phyloP scores from a whole-genome alignment of 148 eudicot genomes.

The Fallopia convolvulus region DNA sequence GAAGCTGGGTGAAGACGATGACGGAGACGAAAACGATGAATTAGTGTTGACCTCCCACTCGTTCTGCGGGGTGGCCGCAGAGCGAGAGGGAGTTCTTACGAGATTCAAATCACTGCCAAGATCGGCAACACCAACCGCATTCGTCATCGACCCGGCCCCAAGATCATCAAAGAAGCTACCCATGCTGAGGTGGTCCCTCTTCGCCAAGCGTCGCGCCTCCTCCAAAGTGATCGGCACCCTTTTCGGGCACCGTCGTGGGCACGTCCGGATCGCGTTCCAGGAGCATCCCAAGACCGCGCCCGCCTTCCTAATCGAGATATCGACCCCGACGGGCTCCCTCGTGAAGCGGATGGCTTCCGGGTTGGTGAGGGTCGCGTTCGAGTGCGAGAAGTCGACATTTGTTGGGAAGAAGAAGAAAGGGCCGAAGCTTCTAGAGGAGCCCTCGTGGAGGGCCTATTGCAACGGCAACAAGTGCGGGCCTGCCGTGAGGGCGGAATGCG shows the following conservation, averaged over 20 bases:
- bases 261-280: conserved; percentile 60
- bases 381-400: conserved; percentile 21
- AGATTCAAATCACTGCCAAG: neutral
- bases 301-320: conserved; percentile 45
- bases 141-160: neutral
- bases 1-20: conserved; percentile 35
- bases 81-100: neutral
- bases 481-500: conserved; percentile 39
- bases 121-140: neutral
- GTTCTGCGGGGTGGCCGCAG: conserved; percentile 10
- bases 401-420: neutral
- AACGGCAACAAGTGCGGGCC: conserved; percentile 68
- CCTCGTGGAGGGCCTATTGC: conserved; percentile 57
- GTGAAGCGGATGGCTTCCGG: conserved; percentile 74
- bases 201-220: neutral
- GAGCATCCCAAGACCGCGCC: conserved; percentile 34
- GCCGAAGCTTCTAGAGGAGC: conserved; percentile 41
- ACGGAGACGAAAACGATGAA: conserved; percentile 26
- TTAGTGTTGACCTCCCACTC: conserved; percentile 20
- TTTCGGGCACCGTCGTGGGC: conserved; percentile 57
- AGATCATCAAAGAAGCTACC: neutral
- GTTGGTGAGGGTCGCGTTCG: conserved; percentile 65
- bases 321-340: conserved; percentile 41
- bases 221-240: conserved; percentile 43
- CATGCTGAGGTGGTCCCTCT: neutral